These are phyloP conservation scores for Arachis stenosperma DNA, from an alignment of 306 rosid species.

Conservation along the genomic window DNA sequence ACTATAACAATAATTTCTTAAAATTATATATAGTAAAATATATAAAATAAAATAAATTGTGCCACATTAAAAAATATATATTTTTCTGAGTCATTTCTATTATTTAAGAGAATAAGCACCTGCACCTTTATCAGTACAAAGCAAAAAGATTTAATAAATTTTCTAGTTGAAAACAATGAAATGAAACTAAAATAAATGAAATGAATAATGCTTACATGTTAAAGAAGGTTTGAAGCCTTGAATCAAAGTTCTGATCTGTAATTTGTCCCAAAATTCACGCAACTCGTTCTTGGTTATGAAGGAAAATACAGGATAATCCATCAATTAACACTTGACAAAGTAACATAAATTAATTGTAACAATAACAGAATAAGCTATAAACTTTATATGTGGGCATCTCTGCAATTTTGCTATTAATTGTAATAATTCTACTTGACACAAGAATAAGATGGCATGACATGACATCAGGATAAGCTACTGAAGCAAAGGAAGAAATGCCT, in stretches of 20 bases:
- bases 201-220: conserved; percentile 62
- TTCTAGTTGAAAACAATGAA: conserved; percentile 9
- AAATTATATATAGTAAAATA: no score
- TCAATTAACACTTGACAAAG: no score
- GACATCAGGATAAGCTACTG: no score
- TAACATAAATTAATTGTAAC: no score
- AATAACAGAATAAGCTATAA: no score
- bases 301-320: not conserved
- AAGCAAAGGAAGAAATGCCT: no score
- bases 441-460: no score
- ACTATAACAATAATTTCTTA: no score
- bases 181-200: not conserved
- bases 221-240: conserved; percentile 86
- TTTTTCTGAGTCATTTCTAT: conserved; percentile 17
- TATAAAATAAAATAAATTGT: not conserved
- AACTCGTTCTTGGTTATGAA: conserved; percentile 62
- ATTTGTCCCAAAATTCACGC: conserved; percentile 87
- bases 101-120: not conserved
- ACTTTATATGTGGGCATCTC: no score
- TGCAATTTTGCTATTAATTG: no score
- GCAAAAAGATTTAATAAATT: not conserved
- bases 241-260: conserved; percentile 78
- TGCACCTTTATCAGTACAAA: not conserved
- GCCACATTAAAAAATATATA: not conserved
- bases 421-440: no score